Percentiles rank a stretch among this genome's conserved stretches.
phyloP scores from a whole-genome alignment of 2,329 filamentous ascomycete genomes.

The Sporothrix protearum region DNA sequence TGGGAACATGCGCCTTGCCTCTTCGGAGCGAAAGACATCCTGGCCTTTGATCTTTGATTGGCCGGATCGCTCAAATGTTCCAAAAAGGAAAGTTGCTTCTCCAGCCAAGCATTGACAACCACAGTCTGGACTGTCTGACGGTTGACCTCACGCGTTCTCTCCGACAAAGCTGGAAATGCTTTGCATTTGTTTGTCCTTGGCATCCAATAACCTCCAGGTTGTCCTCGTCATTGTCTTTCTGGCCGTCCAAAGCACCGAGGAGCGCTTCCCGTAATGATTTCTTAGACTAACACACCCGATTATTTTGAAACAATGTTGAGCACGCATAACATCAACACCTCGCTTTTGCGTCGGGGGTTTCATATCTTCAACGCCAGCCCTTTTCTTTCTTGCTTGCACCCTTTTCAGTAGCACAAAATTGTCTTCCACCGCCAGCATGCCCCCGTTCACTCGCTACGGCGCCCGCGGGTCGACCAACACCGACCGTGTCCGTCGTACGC shows the following conservation, averaged over 20 bases:
- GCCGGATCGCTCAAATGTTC: background rate
- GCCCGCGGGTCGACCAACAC: slow-evolving; percentile 42
- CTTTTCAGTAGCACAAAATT: slow-evolving; percentile 14
- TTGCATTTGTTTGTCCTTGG: background rate
- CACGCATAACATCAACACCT: background rate
- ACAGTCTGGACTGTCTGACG: background rate
- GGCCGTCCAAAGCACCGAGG: background rate
- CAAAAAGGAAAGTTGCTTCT: background rate
- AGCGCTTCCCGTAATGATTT: background rate
- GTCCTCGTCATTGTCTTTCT: background rate
- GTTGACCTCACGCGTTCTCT: no score
- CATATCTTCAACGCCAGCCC: background rate
- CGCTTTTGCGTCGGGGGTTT: background rate
- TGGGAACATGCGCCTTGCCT: background rate
- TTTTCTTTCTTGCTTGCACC: background rate
- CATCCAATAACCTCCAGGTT: background rate
- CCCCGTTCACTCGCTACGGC: slow-evolving; percentile 43
- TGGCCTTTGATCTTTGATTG: background rate
- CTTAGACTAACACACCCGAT: background rate
- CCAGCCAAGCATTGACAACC: background rate
- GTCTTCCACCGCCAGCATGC: slow-evolving; percentile 37
- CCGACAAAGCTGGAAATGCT: background rate
- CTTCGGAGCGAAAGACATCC: background rate
- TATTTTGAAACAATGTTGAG: background rate
- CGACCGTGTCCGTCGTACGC: slow-evolving; percentile 42